Conservation (phyloP, 2,329 filamentous ascomycete species). For the Aureobasidium sp. region DNA sequence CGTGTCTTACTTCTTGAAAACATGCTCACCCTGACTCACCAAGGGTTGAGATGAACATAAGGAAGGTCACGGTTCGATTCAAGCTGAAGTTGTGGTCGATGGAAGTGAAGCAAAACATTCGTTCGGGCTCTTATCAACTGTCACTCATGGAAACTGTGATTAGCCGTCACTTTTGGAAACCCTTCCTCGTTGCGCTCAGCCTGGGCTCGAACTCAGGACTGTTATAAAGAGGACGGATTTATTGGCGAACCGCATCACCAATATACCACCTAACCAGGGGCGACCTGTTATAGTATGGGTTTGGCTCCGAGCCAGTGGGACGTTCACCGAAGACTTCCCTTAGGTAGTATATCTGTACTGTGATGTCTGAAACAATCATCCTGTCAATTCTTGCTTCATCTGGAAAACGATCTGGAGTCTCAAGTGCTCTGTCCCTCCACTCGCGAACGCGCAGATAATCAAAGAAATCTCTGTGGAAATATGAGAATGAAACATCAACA, state of each 20-base stretch:
- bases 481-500: too few species aligned
- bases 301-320: neutral
- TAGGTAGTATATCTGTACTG: neutral
- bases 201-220: neutral
- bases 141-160: neutral
- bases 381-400: too few species aligned
- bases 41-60: neutral
- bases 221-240: neutral
- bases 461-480: too few species aligned
- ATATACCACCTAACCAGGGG: neutral
- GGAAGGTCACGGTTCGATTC: neutral
- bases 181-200: neutral
- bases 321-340: neutral
- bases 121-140: neutral
- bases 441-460: too few species aligned
- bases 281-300: neutral
- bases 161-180: neutral
- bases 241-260: neutral
- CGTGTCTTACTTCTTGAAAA: neutral
- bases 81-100: neutral
- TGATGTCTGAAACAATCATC: neutral
- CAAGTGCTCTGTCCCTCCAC: too few species aligned
- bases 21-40: neutral
- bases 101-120: neutral
- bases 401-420: too few species aligned